Evolutionary conservation across 345 rosid genomes (phyloP).

Genomic region (Arabidopsis suecica): DNA sequence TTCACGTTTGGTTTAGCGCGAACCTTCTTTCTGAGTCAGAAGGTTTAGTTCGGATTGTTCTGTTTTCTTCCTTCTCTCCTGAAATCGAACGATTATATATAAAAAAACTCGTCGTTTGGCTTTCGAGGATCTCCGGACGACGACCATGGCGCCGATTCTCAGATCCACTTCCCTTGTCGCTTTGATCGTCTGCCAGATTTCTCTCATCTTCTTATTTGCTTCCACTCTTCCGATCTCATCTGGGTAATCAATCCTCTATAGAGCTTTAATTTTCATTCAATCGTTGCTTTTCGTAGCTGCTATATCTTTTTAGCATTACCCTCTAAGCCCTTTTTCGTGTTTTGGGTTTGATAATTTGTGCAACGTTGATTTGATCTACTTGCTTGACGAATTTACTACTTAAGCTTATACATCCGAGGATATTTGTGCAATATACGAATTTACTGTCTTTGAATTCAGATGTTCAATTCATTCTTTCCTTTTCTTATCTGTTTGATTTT

Average conservation of each 20-base stretch:
- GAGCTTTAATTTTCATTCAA: background rate
- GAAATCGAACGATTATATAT: constrained; percentile 6
- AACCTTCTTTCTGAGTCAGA: background rate
- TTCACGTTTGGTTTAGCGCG: background rate
- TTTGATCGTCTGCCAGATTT: constrained; percentile 42
- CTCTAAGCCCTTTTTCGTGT: background rate
- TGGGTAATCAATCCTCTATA: constrained; percentile 47
- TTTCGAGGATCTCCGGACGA: constrained; percentile 28
- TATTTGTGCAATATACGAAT: background rate
- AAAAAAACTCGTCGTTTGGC: constrained; percentile 21
- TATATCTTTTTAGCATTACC: background rate
- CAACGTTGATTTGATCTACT: constrained; percentile 9
- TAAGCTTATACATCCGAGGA: background rate
- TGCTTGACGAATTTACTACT: constrained; percentile 12
- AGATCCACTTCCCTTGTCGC: constrained; percentile 49
- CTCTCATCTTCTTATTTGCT: constrained; percentile 40
- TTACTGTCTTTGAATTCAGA: background rate
- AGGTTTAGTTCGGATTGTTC: background rate
- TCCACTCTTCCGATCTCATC: constrained; percentile 51
- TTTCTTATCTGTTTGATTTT: constrained; percentile 1
- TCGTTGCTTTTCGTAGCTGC: background rate
- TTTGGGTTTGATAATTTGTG: background rate
- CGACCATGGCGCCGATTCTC: constrained; percentile 53
- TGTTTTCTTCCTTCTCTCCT: background rate
- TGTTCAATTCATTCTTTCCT: background rate